phyloP scores from a whole-genome alignment of 1,284 basidiomycete genomes.

The Malassezia brasiliensis region DNA sequence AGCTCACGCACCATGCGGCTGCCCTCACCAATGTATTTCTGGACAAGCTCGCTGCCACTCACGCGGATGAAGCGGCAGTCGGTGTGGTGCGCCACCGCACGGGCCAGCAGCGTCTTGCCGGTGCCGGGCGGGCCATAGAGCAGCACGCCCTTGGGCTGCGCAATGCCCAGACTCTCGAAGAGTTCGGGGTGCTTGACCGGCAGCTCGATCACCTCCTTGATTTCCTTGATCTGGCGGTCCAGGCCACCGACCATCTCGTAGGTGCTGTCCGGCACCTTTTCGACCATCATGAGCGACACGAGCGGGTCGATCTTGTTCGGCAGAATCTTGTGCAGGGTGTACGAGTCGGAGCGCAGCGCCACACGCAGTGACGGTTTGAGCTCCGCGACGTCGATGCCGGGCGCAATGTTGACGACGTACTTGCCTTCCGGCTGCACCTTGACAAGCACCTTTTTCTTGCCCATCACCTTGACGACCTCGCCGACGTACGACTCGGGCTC shows the following conservation, averaged over 20 bases:
- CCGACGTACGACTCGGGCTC: constrained; percentile 97
- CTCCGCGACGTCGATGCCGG: constrained; percentile 69
- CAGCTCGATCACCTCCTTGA: constrained; percentile 97
- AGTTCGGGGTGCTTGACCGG: constrained; percentile 97
- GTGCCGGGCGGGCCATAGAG: constrained; percentile 47
- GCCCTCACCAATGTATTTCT: constrained; percentile 98
- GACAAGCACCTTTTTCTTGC: constrained; percentile 95
- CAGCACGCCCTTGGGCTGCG: constrained; percentile 68
- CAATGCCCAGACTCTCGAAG: constrained; percentile 90
- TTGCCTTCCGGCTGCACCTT: constrained; percentile 98
- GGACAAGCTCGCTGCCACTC: constrained; percentile 85
- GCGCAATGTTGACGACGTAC: constrained; percentile 92
- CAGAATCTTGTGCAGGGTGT: constrained; percentile 55
- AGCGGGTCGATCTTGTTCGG: constrained; percentile 48
- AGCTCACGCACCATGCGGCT: constrained; percentile 69
- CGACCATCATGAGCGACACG: constrained; percentile 75
- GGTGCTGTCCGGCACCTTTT: constrained; percentile 96
- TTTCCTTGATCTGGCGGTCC: constrained; percentile 97
- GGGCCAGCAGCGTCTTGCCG: constrained; percentile 45
- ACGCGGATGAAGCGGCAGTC: constrained; percentile 98
- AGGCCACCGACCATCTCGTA: constrained; percentile 99
- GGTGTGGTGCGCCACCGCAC: constrained; percentile 65
- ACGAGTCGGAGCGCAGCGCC: constrained; percentile 88
- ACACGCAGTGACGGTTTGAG: constrained; percentile 83
- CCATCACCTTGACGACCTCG: constrained; percentile 96